These are phyloP conservation scores for Arthrobotrys megalospora DNA, from an alignment of 2,329 filamentous ascomycete genomes.

Conservation along the genomic window DNA sequence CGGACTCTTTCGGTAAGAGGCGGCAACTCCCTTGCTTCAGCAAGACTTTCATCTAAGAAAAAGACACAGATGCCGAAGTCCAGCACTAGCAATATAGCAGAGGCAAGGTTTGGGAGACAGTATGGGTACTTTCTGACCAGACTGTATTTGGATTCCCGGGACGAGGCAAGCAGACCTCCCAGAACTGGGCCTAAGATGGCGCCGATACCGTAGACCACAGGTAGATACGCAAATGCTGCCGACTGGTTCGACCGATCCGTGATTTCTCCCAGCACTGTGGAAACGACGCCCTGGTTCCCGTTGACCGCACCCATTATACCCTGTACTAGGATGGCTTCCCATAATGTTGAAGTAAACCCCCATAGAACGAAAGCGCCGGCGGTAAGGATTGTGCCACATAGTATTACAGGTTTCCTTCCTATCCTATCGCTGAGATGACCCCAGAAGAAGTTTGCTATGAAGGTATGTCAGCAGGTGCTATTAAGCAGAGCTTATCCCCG, in stretches of 20 bases:
- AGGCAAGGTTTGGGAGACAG: slow-evolving; percentile 84
- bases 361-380: slow-evolving; percentile 86
- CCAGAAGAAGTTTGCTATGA: slow-evolving; percentile 84
- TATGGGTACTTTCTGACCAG: slow-evolving; percentile 78
- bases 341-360: slow-evolving; percentile 85
- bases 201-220: slow-evolving; percentile 94
- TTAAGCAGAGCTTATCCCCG: not conserved
- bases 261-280: slow-evolving; percentile 92
- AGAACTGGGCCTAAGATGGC: slow-evolving; percentile 92
- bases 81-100: slow-evolving; percentile 78
- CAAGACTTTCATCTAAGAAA: slow-evolving; percentile 88
- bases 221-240: slow-evolving; percentile 91
- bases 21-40: slow-evolving; percentile 76
- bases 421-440: slow-evolving; percentile 84
- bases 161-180: slow-evolving; percentile 85
- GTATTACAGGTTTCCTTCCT: slow-evolving; percentile 84
- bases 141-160: slow-evolving; percentile 67
- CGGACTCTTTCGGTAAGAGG: slow-evolving; percentile 74
- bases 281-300: slow-evolving; percentile 86
- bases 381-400: slow-evolving; percentile 86
- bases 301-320: slow-evolving; percentile 92
- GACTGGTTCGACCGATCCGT: slow-evolving; percentile 97
- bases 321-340: slow-evolving; percentile 89
- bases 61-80: slow-evolving; percentile 82
- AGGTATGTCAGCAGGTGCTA: slow-evolving; percentile 13